A percentile compares a stretch with the other conserved stretches of the same genome.
These are phyloP conservation scores for Pyrenophora teres DNA, from an alignment of 2,329 filamentous ascomycete species.

Conservation along the genomic window DNA sequence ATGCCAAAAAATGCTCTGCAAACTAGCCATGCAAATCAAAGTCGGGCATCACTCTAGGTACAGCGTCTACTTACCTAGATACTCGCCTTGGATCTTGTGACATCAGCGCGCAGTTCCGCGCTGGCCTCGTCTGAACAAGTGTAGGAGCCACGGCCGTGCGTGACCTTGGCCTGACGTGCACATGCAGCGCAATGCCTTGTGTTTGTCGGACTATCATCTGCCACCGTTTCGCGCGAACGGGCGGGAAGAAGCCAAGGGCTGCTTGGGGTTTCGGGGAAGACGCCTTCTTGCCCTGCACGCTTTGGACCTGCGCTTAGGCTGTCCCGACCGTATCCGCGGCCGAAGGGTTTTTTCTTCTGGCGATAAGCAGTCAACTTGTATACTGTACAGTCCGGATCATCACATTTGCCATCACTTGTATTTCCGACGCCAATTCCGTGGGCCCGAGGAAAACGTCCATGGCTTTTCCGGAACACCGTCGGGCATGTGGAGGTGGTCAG, in stretches of 20 bases:
- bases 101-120: conserved; percentile 11
- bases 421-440: conserved; percentile 5
- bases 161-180: conserved; percentile 9
- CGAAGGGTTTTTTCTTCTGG: conserved; percentile 10
- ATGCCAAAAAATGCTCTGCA: not conserved
- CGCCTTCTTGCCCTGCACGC: conserved; percentile 11
- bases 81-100: conserved; percentile 4
- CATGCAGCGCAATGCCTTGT: conserved; percentile 2
- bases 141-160: conserved; percentile 7
- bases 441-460: not conserved
- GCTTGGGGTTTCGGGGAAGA: conserved; percentile 2
- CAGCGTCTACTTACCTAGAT: conserved; percentile 3
- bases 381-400: not conserved
- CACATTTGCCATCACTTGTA: not conserved
- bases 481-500: conserved; percentile 4
- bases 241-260: conserved; percentile 1
- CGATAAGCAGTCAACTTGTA: conserved; percentile 5
- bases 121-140: conserved; percentile 1
- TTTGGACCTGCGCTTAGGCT: not conserved
- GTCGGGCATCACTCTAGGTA: conserved; percentile 7
- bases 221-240: conserved; percentile 2
- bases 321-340: conserved; percentile 20
- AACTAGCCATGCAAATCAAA: not conserved
- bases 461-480: conserved; percentile 2
- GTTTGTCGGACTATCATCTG: conserved; percentile 6